Conservation (phyloP, 208 protist genomes). For the Acanthamoeba rhysodes region DNA sequence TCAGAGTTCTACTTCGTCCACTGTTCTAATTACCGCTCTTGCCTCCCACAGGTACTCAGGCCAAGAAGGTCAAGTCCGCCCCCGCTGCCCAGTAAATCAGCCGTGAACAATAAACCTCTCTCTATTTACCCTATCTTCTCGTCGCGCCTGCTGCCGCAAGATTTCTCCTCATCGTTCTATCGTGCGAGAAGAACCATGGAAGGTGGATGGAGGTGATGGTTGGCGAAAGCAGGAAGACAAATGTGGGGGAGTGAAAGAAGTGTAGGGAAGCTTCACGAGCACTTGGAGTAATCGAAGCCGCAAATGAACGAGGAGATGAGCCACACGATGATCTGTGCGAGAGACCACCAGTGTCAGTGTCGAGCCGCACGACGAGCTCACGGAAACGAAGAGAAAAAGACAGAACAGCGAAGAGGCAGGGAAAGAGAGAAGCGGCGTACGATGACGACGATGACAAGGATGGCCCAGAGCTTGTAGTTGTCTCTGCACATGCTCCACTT, state of each 20-base stretch:
- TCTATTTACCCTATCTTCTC: not conserved
- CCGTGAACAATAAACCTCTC: conserved; percentile 50
- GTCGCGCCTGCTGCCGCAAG: not conserved
- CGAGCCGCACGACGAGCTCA: not conserved
- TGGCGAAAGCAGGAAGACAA: not conserved
- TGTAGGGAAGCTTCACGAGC: not conserved
- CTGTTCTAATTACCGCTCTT: not conserved
- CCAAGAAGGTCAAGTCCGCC: conserved; percentile 68
- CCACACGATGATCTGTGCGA: conserved; percentile 36
- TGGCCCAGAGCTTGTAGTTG: conserved; percentile 88
- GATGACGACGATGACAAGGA: conserved; percentile 79
- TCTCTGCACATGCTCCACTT: conserved; percentile 90
- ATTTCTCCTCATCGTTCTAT: not conserved
- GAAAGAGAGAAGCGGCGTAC: conserved; percentile 43
- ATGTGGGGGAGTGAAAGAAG: not conserved
- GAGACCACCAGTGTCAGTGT: not conserved
- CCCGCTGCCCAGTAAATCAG: conserved; percentile 6
- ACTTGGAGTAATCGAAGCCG: conserved; percentile 63
- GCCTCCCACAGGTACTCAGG: not conserved
- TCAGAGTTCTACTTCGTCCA: not conserved
- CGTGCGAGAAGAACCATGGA: not conserved
- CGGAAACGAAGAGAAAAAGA: not conserved
- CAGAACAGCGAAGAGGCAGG: not conserved
- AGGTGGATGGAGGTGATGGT: not conserved
- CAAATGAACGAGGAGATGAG: conserved; percentile 69